Base-by-base conservation (phyloP, 371 early-diverging fungal species). In the Circinella minor region DNA sequence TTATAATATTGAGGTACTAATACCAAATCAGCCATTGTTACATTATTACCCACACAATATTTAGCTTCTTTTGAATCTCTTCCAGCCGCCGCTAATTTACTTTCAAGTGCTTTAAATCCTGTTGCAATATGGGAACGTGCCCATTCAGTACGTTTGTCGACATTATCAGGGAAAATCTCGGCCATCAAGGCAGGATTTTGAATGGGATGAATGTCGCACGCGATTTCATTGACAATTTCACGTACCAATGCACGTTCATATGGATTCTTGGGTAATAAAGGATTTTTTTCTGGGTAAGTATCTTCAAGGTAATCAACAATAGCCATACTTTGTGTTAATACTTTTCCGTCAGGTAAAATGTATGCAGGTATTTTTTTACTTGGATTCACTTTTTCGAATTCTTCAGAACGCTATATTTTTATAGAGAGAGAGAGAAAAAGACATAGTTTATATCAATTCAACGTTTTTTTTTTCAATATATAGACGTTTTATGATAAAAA, bases 251-350 rank as follows among this genome's bases (percentile, higher is more conserved):
- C 92, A 34, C 93, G 88, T 18, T 78, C 78, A 9, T 76, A 51
- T 15, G 91, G 85, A 66, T 91, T 90, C 65, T 82, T 81, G 15
- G 97, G 98, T 55, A 96, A 83, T 65, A 96, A 74, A n/a, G 92
- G 84, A 27, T 27, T 27, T 18, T 73, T 63, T 49, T 89, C 84
- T 11, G 94, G 90, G 66, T 88, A 74, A 14, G 85, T 76, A 67
- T 97, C 96, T 55, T 98, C 97, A 8, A 98, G 79, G 70, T 94
- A 95, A 75, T 97, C 96, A 43, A 95, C 66, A 55, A 97, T 96
- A 34, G 96, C 92, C 59, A 90, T 71, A 8, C 94, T 94, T 78
- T 94, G 92, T 38, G 81, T 79, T 46, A 95, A 55, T 5, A 74
- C 48, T 36, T 81, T 63, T 10, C 88, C 88, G 57, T 91, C 88